These are phyloP conservation scores for Logfia minima DNA, from an alignment of 129 eudicot species.

Conservation along the genomic window DNA sequence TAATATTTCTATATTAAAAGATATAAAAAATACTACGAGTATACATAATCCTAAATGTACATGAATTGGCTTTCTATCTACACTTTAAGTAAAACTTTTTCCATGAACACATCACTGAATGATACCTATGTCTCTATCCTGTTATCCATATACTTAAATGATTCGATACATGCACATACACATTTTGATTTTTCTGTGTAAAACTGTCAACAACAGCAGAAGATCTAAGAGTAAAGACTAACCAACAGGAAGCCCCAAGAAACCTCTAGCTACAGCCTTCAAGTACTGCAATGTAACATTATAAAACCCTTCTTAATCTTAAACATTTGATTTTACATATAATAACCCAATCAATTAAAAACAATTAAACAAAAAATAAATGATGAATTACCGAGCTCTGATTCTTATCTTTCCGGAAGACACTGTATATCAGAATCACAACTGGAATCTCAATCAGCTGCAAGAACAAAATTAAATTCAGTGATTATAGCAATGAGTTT, in stretches of 20 bases:
- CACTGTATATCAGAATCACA: slow-evolving; percentile 52
- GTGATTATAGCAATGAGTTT: not conserved
- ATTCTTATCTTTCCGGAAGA: slow-evolving; percentile 46
- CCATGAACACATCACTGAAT: not conserved
- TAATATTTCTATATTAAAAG: slow-evolving; percentile 3
- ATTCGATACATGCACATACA: not conserved
- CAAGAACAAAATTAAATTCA: slow-evolving; percentile 27
- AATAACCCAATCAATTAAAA: not conserved
- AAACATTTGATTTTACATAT: slow-evolving; percentile 2
- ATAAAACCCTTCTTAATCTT: not conserved
- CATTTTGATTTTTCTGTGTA: not conserved
- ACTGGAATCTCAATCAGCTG: slow-evolving; percentile 61
- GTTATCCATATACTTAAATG: not conserved
- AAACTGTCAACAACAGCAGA: slow-evolving; percentile 7
- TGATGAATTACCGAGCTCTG: slow-evolving; percentile 56
- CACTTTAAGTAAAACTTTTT: not conserved
- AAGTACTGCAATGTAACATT: slow-evolving; percentile 53
- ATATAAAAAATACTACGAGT: not conserved
- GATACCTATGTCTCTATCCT: not conserved
- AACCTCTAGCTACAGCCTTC: slow-evolving; percentile 78
- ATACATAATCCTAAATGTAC: not conserved
- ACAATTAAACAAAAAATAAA: not conserved
- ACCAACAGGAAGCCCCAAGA: slow-evolving; percentile 74
- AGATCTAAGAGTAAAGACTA: slow-evolving; percentile 30
- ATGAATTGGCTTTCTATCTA: not conserved